Percentiles rank a stretch among this genome's conserved stretches.
Conservation (phyloP, 1,284 basidiomycete species). For the Irpex lacteus region DNA sequence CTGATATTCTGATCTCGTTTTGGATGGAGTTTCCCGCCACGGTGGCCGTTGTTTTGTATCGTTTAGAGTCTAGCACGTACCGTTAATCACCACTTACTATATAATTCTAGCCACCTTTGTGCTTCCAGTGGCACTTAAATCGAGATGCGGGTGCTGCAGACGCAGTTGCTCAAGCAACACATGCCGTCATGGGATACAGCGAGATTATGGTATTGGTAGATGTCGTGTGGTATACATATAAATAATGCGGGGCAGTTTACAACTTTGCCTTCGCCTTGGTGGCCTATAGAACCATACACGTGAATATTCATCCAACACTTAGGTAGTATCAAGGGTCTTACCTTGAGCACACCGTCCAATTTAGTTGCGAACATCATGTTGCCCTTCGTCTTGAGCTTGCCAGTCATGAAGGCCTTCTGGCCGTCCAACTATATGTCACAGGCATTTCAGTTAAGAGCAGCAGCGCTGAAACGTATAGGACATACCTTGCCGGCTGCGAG, state of each 20-base stretch:
- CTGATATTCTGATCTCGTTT: constrained; percentile 23
- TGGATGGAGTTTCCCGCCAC: neutral
- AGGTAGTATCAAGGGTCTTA: constrained; percentile 27
- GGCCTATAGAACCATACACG: constrained; percentile 21
- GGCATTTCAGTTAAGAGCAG: neutral
- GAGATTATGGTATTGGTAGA: neutral
- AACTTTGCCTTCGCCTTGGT: constrained; percentile 40
- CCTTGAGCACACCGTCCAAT: constrained; percentile 80
- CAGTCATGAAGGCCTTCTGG: constrained; percentile 94
- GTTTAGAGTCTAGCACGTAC: neutral
- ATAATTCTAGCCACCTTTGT: neutral
- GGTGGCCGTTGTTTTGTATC: neutral
- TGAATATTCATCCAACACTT: neutral
- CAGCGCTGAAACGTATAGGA: neutral
- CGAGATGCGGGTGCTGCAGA: neutral
- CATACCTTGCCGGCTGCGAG: constrained; percentile 70
- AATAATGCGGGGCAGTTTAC: constrained; percentile 17
- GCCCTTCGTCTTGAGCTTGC: constrained; percentile 82
- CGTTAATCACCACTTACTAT: constrained; percentile 4
- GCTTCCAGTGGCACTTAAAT: neutral
- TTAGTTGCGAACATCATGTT: constrained; percentile 91
- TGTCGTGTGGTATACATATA: neutral
- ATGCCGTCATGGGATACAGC: neutral
- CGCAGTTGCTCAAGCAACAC: too few relatives aligned
- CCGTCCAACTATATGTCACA: constrained; percentile 61